Evolutionary conservation across 73 alveolate genomes (phyloP), one percentile per base, ranked within the genome.

Genomic region (Paramecium tetraurelia): DNA sequence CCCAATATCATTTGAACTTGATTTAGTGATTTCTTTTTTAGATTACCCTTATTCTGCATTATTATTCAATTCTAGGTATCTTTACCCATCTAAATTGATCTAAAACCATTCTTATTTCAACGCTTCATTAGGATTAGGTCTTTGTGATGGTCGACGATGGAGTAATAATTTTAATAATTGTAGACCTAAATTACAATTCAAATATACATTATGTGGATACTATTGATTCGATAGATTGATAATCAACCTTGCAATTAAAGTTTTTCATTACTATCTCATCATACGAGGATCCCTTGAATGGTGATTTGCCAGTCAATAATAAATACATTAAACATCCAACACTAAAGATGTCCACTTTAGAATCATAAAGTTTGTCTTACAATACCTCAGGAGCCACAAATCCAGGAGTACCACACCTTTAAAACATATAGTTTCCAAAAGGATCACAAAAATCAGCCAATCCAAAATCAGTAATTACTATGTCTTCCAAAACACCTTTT

Each of bases 331-430:
- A 58, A 70, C 94, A 86, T 16, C 98, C 98, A 38, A 93, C 93
- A 35, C 95, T 90, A 84, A 84, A 95, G 0, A 95, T 86, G 84
- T 95, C 98, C 14, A 92, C 92, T 77, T 94, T 94, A 21, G 53
- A 76, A 75, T 86, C 93, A 21, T 93, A 93, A n/a, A 89, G 77
- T 12, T 43, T 77, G 10, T 92, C 92, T 36, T 92, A 11, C 41
- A 95, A 50, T 86, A 95, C 89, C 58, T 95, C 98, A 11, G 98
- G 98, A 33, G 96, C 95, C 21, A 93, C 96, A 68, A 93, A 95
- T 76, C 96, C 93, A 11, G 98, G 98, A 35, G 96, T 76, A 14
- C 97, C 98, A 92, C 97, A 95, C 48, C 93, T 89, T 92, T 86
- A 69, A 31, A 46, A 43, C 35, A 92, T 92, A 59, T 94, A 85